A percentile compares a stretch with the other conserved stretches of the same genome.
These are phyloP conservation scores for Boletus reticuloceps DNA, from an alignment of 768 basidiomycete species.

Conservation along the genomic window DNA sequence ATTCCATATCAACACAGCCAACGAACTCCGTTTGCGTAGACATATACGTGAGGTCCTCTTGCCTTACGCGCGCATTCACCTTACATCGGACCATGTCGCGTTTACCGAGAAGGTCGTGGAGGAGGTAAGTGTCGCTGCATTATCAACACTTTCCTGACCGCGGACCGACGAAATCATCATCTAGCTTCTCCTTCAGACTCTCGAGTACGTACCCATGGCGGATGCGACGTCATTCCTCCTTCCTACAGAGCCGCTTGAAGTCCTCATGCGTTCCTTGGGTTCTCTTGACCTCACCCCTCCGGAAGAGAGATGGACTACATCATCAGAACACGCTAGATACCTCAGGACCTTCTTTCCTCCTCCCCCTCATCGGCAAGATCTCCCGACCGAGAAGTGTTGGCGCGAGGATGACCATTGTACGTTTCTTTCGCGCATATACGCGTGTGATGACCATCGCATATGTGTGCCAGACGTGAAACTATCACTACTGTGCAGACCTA, in stretches of 20 bases:
- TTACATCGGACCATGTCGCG: constrained; percentile 52
- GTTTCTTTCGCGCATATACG: constrained; percentile 21
- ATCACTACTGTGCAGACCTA: constrained; percentile 31
- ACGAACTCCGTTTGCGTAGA: constrained; percentile 25
- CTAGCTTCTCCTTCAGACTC: constrained; percentile 41
- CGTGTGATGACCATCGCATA: constrained; percentile 1
- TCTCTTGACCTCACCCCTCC: constrained; percentile 35
- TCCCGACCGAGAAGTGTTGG: constrained; percentile 39
- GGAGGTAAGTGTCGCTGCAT: constrained; percentile 34
- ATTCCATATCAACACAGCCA: constrained; percentile 17
- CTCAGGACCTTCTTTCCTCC: constrained; percentile 19
- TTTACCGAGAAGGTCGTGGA: constrained; percentile 50
- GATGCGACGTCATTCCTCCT: constrained; percentile 52
- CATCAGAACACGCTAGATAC: constrained; percentile 17
- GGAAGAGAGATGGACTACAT: constrained; percentile 43
- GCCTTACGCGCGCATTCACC: constrained; percentile 50
- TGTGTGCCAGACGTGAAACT: constrained; percentile 24
- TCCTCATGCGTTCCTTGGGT: constrained; percentile 35
- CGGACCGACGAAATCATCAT: constrained; percentile 4
- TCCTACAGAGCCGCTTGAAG: constrained; percentile 54
- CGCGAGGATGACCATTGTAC: constrained; percentile 35
- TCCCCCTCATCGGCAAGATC: constrained; percentile 17
- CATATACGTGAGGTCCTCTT: constrained; percentile 57
- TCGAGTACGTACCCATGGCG: constrained; percentile 43
- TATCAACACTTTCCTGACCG: background rate